Evolutionary conservation across 2,329 filamentous ascomycete species (phyloP).

Genomic region (Microsporum audouinii): DNA sequence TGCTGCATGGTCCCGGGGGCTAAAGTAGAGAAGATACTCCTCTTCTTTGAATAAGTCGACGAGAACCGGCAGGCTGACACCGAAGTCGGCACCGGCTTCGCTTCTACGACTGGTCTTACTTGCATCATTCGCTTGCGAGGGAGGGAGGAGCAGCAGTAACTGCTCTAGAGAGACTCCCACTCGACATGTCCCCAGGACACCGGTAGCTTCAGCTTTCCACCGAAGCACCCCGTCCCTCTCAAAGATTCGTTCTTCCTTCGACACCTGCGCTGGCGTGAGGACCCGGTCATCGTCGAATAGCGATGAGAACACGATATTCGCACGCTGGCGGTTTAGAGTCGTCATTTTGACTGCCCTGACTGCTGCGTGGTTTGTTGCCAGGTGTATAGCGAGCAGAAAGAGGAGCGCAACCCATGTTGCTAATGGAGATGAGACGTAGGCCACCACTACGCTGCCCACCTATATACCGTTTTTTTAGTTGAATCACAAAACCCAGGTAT

Average conservation of each 20-base stretch:
- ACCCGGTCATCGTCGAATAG: conserved; percentile 32
- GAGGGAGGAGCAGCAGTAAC: conserved; percentile 18
- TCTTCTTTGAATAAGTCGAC: conserved; percentile 41
- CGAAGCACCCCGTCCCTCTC: conserved; percentile 56
- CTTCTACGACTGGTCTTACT: conserved; percentile 11
- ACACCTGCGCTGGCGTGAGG: conserved; percentile 54
- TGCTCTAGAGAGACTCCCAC: conserved; percentile 41
- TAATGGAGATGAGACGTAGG: conserved; percentile 55
- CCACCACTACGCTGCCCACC: conserved; percentile 70
- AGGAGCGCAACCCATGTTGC: conserved; percentile 67
- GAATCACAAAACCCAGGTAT: background rate
- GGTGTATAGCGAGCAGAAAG: conserved; percentile 60
- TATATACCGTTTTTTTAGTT: conserved; percentile 17
- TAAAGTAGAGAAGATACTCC: conserved; percentile 52
- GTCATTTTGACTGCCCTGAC: conserved; percentile 75
- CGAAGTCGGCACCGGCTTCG: conserved; percentile 16
- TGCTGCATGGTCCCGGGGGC: conserved; percentile 31
- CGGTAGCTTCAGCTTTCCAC: conserved; percentile 30
- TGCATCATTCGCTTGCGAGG: background rate
- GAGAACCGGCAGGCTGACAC: conserved; percentile 38
- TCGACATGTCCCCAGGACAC: conserved; percentile 42
- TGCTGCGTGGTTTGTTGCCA: conserved; percentile 75
- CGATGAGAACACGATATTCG: conserved; percentile 61
- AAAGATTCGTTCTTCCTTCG: conserved; percentile 48
- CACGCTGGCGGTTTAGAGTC: conserved; percentile 74